Evolutionary conservation across 192 early-diverging fungal genomes (phyloP).

Genomic region (Coemansia aciculifera): DNA sequence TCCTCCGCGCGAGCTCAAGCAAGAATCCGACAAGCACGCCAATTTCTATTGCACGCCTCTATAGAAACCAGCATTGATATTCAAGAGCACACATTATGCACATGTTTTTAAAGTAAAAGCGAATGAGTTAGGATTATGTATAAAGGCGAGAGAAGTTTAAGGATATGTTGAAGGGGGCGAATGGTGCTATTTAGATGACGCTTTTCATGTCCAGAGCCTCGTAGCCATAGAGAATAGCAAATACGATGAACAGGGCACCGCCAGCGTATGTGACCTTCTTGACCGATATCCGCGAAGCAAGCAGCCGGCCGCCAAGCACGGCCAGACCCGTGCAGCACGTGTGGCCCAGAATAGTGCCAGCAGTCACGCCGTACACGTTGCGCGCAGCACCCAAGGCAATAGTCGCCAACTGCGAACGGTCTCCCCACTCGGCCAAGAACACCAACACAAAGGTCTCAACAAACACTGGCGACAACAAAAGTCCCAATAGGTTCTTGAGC

Average conservation of each 20-base stretch:
- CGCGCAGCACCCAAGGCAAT: conserved; percentile 94
- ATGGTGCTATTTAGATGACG: background rate
- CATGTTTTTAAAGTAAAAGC: background rate
- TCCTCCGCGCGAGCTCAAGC: conserved; percentile 32
- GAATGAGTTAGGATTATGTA: background rate
- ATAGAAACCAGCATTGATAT: background rate
- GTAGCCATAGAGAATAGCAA: conserved; percentile 73
- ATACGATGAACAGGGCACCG: conserved; percentile 84
- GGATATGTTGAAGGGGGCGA: background rate
- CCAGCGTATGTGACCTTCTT: conserved; percentile 84
- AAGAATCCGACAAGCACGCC: conserved; percentile 46
- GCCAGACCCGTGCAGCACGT: conserved; percentile 89
- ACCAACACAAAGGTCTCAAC: conserved; percentile 95
- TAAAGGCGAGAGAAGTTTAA: background rate
- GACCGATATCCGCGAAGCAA: conserved; percentile 83
- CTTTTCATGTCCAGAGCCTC: conserved; percentile 39
- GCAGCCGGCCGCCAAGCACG: conserved; percentile 89
- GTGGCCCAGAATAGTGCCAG: conserved; percentile 89
- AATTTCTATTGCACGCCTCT: conserved; percentile 34
- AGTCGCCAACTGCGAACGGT: conserved; percentile 94
- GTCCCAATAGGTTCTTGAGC: conserved; percentile 69
- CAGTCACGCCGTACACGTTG: conserved; percentile 86
- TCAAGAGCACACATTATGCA: background rate
- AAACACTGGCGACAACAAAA: conserved; percentile 88
- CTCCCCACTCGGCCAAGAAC: conserved; percentile 98